Base-by-base conservation (phyloP, 2,329 filamentous ascomycete species). In the Beauveria scarabaeidicola region DNA sequence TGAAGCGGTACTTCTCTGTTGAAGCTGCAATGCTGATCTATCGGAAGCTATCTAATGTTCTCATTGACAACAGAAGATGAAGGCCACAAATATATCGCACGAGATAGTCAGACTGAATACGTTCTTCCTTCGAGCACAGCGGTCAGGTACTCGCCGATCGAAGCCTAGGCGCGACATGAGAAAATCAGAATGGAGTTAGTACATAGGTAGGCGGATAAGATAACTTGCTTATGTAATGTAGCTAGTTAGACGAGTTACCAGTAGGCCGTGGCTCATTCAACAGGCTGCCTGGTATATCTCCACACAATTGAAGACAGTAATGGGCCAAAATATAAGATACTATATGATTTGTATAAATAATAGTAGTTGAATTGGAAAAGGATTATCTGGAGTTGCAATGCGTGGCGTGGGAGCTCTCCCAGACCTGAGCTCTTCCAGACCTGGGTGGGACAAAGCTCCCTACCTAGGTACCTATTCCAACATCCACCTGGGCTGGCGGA, bases 211-310 rank as follows among this genome's bases (percentile, higher is more conserved):
- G 17, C 32, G 23, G 55, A 52, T 58, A 58, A 58, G 47, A 58
- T 58, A 58, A 52, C 32, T 17, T 52, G 46, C 44, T 58, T 58
- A 58, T 52, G 56, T 58, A 58, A 58, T 29, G 9, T 6, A 21
- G 23, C 38, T 21, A 36, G 11, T 13, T 6, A 36, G 13, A 36
- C 32, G 11, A 36, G 32, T 36, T 36, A 36, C 32, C 5, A 11
- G 32, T 5, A 36, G 11, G 32, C 32, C 32, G 11, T 11, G 2
- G 40, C 46, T 50, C 19, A 25, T 47, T 27, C 17, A 25, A 32
- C 29, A n/a, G 25, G 13, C 1, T 32, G 25, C 2, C 21, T 15
- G 15, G 8, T 21, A 8, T n/a, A 44, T 21, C 5, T 44, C 8
- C 11, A 23, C 40, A 41, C 19, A 19, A 44, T 23, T 11, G 21